phyloP scores from a whole-genome alignment of 208 protist genomes.

The Trypanosoma rangeli region DNA sequence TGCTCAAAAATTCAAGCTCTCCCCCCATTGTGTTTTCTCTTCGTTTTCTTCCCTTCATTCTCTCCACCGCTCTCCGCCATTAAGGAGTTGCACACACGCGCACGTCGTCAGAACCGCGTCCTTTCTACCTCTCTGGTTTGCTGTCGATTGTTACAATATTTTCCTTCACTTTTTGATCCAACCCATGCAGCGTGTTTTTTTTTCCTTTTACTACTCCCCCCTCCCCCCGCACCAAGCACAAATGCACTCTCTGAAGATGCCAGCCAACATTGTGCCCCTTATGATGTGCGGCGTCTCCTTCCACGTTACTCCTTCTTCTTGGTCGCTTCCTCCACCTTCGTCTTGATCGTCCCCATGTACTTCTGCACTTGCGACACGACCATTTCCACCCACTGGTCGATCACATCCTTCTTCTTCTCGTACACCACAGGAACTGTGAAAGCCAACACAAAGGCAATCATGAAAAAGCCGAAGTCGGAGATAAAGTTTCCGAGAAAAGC shows the following conservation, averaged over 20 bases:
- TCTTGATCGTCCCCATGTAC: conserved; percentile 47
- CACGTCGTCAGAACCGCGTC: background rate
- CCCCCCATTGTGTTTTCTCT: too few species aligned
- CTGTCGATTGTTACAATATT: background rate
- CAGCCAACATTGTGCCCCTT: background rate
- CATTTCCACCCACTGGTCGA: conserved; percentile 43
- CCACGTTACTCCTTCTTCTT: conserved; percentile 33
- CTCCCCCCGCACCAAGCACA: background rate
- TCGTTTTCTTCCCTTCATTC: too few species aligned
- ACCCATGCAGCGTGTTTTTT: background rate
- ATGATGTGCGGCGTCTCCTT: too few species aligned
- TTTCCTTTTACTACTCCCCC: background rate
- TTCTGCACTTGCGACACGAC: conserved; percentile 36
- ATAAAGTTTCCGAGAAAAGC: conserved; percentile 76
- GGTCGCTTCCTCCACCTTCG: conserved; percentile 31
- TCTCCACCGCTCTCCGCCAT: too few species aligned
- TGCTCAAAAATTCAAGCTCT: too few species aligned
- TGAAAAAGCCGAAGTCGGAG: conserved; percentile 57
- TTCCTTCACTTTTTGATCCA: background rate
- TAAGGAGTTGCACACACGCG: too few species aligned
- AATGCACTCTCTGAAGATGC: background rate
- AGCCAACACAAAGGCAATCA: conserved; percentile 34
- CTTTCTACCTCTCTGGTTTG: background rate
- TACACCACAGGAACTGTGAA: conserved; percentile 70
- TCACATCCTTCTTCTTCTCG: conserved; percentile 67